phyloP scores from a whole-genome alignment of 2,329 filamentous ascomycete genomes.

The Cercospora nicotianae region DNA sequence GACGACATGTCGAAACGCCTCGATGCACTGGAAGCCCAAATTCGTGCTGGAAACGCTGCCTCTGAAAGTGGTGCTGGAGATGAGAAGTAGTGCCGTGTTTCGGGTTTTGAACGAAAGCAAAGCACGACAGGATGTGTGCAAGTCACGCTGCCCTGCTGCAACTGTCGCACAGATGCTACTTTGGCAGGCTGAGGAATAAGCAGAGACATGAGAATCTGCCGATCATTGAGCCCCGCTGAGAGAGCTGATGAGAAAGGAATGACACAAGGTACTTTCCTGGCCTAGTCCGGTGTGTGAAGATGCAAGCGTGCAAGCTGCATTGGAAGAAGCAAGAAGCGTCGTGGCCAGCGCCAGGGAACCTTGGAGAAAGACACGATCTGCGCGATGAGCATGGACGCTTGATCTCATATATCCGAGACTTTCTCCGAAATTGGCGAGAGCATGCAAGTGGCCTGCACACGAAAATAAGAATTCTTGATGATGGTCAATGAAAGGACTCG shows the following conservation, averaged over 20 bases:
- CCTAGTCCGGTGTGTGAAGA: background rate
- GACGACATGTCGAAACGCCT: constrained; percentile 88
- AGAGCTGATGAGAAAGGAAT: background rate
- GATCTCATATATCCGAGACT: background rate
- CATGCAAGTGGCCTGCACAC: background rate
- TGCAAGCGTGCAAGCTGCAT: background rate
- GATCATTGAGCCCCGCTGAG: background rate
- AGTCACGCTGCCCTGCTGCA: background rate
- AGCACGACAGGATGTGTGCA: background rate
- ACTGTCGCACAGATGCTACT: background rate
- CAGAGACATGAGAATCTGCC: background rate
- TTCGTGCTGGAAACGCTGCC: constrained; percentile 56
- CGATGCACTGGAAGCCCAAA: constrained; percentile 76
- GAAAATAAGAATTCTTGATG: background rate
- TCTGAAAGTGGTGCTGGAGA: constrained; percentile 9
- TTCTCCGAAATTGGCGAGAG: background rate
- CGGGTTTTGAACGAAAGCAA: background rate
- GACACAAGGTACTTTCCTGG: background rate
- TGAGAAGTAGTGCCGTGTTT: constrained; percentile 1
- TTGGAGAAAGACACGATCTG: background rate
- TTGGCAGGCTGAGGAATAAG: background rate
- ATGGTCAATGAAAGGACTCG: background rate
- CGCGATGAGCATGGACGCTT: background rate
- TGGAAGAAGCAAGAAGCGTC: background rate
- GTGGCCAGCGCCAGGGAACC: background rate